Percentiles rank a stretch among this genome's conserved stretches.
Evolutionary conservation across 106 monocot species (phyloP).

Genomic region (Dioscorea zingiberensis): DNA sequence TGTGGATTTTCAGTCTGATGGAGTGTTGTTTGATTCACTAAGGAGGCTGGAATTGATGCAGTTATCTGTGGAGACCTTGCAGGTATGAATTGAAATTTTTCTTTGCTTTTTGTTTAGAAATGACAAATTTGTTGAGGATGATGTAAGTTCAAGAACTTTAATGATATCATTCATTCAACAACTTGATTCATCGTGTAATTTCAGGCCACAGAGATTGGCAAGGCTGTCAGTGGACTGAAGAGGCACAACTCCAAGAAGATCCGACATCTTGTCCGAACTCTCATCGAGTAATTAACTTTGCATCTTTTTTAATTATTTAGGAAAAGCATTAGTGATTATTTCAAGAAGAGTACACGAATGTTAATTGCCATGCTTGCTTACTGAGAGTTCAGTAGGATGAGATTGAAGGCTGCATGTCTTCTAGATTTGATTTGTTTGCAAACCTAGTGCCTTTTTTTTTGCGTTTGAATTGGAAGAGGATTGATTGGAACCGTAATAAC

Average conservation of each 20-base stretch:
- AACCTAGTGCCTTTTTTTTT: too few relatives aligned
- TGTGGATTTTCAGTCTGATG: constrained; percentile 22
- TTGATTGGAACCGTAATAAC: too few relatives aligned
- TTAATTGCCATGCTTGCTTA: not conserved
- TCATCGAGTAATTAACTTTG: constrained; percentile 25
- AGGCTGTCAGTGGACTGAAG: constrained; percentile 25
- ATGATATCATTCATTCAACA: too few relatives aligned
- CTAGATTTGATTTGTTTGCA: too few relatives aligned
- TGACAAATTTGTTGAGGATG: too few relatives aligned
- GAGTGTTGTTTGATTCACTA: constrained; percentile 22
- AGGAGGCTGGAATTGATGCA: constrained; percentile 22
- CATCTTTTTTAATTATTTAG: not conserved
- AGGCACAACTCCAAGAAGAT: constrained; percentile 29
- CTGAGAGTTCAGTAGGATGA: too few relatives aligned
- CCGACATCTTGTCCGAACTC: constrained; percentile 22
- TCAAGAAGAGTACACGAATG: not conserved
- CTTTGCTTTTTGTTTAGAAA: not conserved
- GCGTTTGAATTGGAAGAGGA: too few relatives aligned
- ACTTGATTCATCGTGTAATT: not conserved
- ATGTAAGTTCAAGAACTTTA: too few relatives aligned
- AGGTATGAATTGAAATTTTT: constrained; percentile 10
- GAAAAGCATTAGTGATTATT: not conserved
- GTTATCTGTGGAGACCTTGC: constrained; percentile 25
- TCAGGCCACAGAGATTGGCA: constrained; percentile 34
- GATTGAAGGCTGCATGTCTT: too few relatives aligned